Conservation (phyloP, 495 filamentous ascomycete species). For the Aspergillus leporis region DNA sequence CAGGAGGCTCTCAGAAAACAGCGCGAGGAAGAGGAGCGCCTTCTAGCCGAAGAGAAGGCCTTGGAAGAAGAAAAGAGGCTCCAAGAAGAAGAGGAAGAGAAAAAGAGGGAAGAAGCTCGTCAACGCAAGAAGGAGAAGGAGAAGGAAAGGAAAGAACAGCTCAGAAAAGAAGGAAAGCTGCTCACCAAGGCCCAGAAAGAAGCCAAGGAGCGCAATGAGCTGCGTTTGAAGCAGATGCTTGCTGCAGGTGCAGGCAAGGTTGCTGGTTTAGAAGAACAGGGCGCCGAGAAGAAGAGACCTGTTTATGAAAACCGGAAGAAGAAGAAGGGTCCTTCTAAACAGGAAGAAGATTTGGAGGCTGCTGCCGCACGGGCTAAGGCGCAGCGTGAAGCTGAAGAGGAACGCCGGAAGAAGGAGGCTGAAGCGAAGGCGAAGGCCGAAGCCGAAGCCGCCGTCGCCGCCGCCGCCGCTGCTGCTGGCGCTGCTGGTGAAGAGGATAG, state of each 20-base stretch:
- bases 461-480: slow-evolving; percentile 58
- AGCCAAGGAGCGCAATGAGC: slow-evolving; percentile 76
- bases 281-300: slow-evolving; percentile 73
- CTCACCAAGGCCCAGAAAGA: slow-evolving; percentile 93
- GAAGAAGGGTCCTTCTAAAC: slow-evolving; percentile 73
- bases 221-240: slow-evolving; percentile 93
- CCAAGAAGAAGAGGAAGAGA: slow-evolving; percentile 71
- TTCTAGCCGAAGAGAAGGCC: slow-evolving; percentile 71
- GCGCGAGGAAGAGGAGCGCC: slow-evolving; percentile 73
- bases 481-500: slow-evolving; percentile 55
- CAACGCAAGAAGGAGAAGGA: slow-evolving; percentile 91
- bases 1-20: slow-evolving; percentile 76
- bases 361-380: slow-evolving; percentile 61
- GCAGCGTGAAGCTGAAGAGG: slow-evolving; percentile 65
- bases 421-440: slow-evolving; percentile 64
- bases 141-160: slow-evolving; percentile 90
- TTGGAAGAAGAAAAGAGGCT: slow-evolving; percentile 69
- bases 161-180: slow-evolving; percentile 93
- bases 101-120: slow-evolving; percentile 70
- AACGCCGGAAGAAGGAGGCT: slow-evolving; percentile 62
- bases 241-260: slow-evolving; percentile 76
- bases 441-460: slow-evolving; percentile 56
- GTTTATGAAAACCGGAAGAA: slow-evolving; percentile 75
- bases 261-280: slow-evolving; percentile 64
- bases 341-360: slow-evolving; percentile 71